Conservation (phyloP, 2,329 filamentous ascomycete species). For the Cercospora zeae-maydis region DNA sequence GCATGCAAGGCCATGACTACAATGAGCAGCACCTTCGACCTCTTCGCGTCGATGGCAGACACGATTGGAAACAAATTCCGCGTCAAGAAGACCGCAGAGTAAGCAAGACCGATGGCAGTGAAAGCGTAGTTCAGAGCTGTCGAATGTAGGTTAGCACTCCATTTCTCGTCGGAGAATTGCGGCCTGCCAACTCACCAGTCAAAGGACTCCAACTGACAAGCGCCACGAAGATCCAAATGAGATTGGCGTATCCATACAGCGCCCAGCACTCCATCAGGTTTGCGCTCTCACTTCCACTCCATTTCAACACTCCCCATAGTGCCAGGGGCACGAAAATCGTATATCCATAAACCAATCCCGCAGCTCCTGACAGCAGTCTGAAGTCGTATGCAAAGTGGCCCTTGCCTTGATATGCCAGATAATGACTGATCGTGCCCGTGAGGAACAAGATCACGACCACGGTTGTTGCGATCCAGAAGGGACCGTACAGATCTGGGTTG, state of each 20-base stretch:
- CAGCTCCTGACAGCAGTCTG: slow-evolving; percentile 78
- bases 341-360: slow-evolving; percentile 92
- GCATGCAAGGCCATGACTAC: slow-evolving; percentile 82
- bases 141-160: slow-evolving; percentile 13
- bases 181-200: slow-evolving; percentile 48
- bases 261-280: slow-evolving; percentile 94
- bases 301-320: slow-evolving; percentile 83
- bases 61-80: slow-evolving; percentile 82
- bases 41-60: slow-evolving; percentile 86
- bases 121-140: slow-evolving; percentile 84
- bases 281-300: slow-evolving; percentile 91
- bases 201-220: slow-evolving; percentile 86
- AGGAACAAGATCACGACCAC: slow-evolving; percentile 94
- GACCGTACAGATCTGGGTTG: slow-evolving; percentile 93
- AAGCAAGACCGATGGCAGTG: slow-evolving; percentile 77
- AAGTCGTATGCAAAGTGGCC: slow-evolving; percentile 89
- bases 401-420: slow-evolving; percentile 65
- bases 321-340: slow-evolving; percentile 76
- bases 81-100: slow-evolving; percentile 79
- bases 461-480: slow-evolving; percentile 98
- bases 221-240: slow-evolving; percentile 95
- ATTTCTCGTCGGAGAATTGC: too few relatives aligned
- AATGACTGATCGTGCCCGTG: slow-evolving; percentile 91
- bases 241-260: slow-evolving; percentile 91
- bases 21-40: slow-evolving; percentile 80